Base-by-base conservation (phyloP, 371 early-diverging fungal genomes). In the Dichotomocladium elegans region DNA sequence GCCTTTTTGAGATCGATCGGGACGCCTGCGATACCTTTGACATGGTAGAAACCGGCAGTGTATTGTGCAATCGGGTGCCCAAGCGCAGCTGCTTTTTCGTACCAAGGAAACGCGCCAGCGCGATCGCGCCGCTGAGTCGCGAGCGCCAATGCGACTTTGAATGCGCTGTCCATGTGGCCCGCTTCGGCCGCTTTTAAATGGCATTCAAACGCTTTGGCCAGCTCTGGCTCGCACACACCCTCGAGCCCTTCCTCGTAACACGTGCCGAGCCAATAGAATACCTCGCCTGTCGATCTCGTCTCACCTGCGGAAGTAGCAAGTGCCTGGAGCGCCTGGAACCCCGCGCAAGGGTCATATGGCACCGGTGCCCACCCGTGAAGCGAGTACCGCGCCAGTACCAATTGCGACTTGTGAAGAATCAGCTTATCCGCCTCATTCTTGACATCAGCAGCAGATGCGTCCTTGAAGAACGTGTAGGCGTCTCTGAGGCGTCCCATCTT, bases 31-130 rank as follows among this genome's bases (percentile, higher is more conserved):
- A 56, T 47, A 12, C 83, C 80, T 45, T 80, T 61, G n/a, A 57
- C 61, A 37, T 69, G 68, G 34, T 70, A 63, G 37, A 68, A 60
- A 54, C 80, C 74, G 19, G 79, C 47, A 25, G 59, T 58, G 41
- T 61, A 54, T 42, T 54, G 55, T 14, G 76, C 76, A 31, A 47
- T 45, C 7, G 58, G 45, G 60, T 77, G 53, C 14, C 78, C 74
- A 26, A 65, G 55, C 9, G 64, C 69, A 3, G 76, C 81, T 15
- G 82, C 71, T 43, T 71, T 70, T 41, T 51, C 48, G 53, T 74
- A 79, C 80, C 79, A 82, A 2, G 64, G 37, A 35, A 76, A 53
- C 8, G 83, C 81, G 3, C 27, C 46, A 22, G 33, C 6, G n/a
- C 58, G 57, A 57, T 81, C 68, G 17, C 56, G 62, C 37, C 46